Conservation (phyloP, 2,329 filamentous ascomycete genomes). For the Fusarium xyrophilum region DNA sequence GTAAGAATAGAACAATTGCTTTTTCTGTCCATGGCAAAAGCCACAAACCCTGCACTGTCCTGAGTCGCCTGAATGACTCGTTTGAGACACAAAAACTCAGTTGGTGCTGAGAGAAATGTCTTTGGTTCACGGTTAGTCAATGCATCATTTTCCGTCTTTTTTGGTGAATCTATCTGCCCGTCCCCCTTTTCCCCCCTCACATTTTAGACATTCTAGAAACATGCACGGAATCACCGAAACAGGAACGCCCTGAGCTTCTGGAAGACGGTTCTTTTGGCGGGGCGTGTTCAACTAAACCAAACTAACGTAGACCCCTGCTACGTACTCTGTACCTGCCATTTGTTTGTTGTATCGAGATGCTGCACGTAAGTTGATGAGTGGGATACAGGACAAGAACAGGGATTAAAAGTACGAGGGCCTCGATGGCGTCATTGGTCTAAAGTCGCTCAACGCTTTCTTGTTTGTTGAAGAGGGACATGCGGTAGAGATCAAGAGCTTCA, state of each 20-base stretch:
- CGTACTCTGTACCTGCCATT: too few species aligned
- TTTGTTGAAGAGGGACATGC: background rate
- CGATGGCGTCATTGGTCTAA: slow-evolving; percentile 12
- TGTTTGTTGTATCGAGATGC: slow-evolving; percentile 12
- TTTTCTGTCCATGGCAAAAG: slow-evolving; percentile 5
- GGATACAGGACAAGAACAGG: slow-evolving; percentile 12
- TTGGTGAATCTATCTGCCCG: background rate
- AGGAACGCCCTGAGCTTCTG: slow-evolving; percentile 6
- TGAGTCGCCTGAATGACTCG: slow-evolving; percentile 7
- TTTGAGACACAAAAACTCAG: background rate
- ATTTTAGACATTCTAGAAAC: slow-evolving; percentile 14
- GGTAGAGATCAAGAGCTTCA: background rate
- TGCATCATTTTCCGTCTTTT: background rate
- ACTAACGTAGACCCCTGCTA: background rate
- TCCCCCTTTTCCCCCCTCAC: background rate
- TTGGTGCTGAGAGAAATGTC: background rate
- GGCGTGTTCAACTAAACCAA: background rate
- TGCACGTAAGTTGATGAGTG: slow-evolving; percentile 18
- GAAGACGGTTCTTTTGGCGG: slow-evolving; percentile 6
- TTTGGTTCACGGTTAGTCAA: background rate
- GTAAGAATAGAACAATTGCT: slow-evolving; percentile 15
- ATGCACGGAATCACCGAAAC: slow-evolving; percentile 17
- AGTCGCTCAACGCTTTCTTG: background rate
- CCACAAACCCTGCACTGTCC: background rate
- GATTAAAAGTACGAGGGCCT: background rate